Conservation (phyloP, 148 eudicot species). For the Nepenthes mirabilis region DNA sequence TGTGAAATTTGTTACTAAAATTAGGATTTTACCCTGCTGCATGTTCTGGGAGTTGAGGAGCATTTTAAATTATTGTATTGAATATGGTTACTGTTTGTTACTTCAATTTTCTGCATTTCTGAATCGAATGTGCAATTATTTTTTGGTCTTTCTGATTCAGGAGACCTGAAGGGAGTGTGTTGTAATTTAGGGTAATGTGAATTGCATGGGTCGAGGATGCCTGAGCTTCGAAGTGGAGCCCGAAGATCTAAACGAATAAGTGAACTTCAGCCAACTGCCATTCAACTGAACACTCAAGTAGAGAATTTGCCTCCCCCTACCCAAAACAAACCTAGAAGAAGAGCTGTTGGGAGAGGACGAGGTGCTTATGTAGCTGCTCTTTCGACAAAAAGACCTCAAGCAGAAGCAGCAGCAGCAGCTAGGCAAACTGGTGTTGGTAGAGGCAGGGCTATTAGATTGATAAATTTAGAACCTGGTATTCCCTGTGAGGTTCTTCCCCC, state of each 20-base stretch:
- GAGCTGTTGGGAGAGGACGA: slow-evolving; percentile 75
- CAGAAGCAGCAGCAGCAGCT: slow-evolving; percentile 24
- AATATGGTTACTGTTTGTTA: too few relatives aligned
- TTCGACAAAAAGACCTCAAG: slow-evolving; percentile 56
- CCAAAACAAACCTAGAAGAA: slow-evolving; percentile 65
- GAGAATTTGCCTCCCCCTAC: slow-evolving; percentile 46
- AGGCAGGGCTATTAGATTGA: slow-evolving; percentile 75
- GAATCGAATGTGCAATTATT: too few relatives aligned
- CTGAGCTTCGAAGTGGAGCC: slow-evolving; percentile 97
- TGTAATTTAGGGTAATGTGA: slow-evolving; percentile 29
- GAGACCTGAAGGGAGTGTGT: slow-evolving; percentile 19
- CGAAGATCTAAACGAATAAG: slow-evolving; percentile 91
- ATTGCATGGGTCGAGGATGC: slow-evolving; percentile 97
- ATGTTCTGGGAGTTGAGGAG: too few relatives aligned
- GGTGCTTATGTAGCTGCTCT: slow-evolving; percentile 18
- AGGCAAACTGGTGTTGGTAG: slow-evolving; percentile 72
- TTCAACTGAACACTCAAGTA: slow-evolving; percentile 50
- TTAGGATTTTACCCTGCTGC: too few relatives aligned
- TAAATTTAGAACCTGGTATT: slow-evolving; percentile 75
- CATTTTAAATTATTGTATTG: too few relatives aligned
- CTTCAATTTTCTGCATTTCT: too few relatives aligned
- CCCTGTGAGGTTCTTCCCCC: slow-evolving; percentile 54
- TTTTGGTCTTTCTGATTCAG: slow-evolving; percentile 12
- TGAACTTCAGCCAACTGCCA: slow-evolving; percentile 78
- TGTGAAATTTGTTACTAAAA: too few relatives aligned